phyloP scores from a whole-genome alignment of 1,284 basidiomycete species.

The Hypsizygus ulmarius region DNA sequence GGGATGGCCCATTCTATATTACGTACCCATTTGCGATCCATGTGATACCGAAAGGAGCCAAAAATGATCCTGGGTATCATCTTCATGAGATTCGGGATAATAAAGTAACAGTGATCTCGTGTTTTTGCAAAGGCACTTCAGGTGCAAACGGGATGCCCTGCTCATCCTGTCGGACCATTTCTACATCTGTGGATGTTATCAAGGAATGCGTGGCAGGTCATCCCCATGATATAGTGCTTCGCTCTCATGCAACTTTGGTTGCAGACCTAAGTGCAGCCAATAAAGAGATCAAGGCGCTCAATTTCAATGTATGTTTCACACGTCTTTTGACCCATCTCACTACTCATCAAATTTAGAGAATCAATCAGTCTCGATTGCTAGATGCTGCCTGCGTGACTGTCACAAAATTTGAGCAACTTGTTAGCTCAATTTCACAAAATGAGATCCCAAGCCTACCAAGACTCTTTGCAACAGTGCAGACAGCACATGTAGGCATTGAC shows the following conservation, averaged over 20 bases:
- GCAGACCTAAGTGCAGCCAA: not conserved
- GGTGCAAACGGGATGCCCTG: not conserved
- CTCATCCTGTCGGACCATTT: not conserved
- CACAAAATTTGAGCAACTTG: not conserved
- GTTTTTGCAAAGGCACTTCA: not conserved
- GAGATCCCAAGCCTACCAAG: not conserved
- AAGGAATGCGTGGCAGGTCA: not conserved
- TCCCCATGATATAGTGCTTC: not conserved
- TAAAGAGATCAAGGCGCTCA: not conserved
- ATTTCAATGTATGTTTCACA: not conserved
- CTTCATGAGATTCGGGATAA: not conserved
- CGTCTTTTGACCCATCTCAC: too few relatives aligned
- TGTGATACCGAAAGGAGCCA: not conserved
- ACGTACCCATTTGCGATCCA: slow-evolving; percentile 2
- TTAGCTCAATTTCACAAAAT: not conserved
- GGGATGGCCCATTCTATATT: not conserved
- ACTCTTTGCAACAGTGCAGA: not conserved
- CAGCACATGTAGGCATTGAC: not conserved
- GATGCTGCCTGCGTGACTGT: not conserved
- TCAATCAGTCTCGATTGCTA: not conserved
- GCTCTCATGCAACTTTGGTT: not conserved
- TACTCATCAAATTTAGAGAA: not conserved
- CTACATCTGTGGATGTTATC: not conserved
- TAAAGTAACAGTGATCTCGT: not conserved
- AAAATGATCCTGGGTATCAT: slow-evolving; percentile 2